phyloP scores from a whole-genome alignment of 2,329 filamentous ascomycete genomes.

The Fusarium fujikuroi region DNA sequence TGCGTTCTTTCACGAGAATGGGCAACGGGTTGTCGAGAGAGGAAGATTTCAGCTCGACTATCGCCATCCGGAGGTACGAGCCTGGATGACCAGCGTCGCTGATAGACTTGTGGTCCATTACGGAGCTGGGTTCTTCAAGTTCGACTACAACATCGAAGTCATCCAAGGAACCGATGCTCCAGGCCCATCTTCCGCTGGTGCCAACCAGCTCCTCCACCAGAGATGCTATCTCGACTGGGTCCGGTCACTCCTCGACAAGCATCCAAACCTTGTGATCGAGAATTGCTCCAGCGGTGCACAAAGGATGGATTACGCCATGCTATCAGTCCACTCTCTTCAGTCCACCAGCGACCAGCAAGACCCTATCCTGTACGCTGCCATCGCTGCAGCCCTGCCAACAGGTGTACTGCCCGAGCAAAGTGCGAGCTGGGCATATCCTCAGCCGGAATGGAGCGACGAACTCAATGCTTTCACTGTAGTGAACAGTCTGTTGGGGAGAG shows the following conservation, averaged over 20 bases:
- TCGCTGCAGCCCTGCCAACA: slow-evolving; percentile 47
- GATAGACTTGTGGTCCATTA: slow-evolving; percentile 40
- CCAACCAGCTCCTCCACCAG: slow-evolving; percentile 46
- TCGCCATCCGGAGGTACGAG: slow-evolving; percentile 41
- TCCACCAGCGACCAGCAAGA: slow-evolving; percentile 52
- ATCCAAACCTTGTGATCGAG: slow-evolving; percentile 49
- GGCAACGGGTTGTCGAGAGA: slow-evolving; percentile 47
- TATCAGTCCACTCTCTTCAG: slow-evolving; percentile 47
- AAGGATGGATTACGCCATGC: slow-evolving; percentile 51
- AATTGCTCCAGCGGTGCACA: slow-evolving; percentile 49
- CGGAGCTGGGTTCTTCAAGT: slow-evolving; percentile 49
- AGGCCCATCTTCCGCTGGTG: slow-evolving; percentile 36
- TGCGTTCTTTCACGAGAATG: slow-evolving; percentile 48
- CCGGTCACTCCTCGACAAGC: slow-evolving; percentile 39
- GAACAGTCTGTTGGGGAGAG: slow-evolving; percentile 48
- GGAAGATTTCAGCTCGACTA: slow-evolving; percentile 50
- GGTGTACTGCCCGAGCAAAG: slow-evolving; percentile 51
- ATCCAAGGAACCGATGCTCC: slow-evolving; percentile 47
- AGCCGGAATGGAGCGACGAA: slow-evolving; percentile 49
- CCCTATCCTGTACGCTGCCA: slow-evolving; percentile 46
- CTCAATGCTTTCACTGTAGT: slow-evolving; percentile 49
- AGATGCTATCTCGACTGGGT: slow-evolving; percentile 50
- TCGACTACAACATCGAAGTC: slow-evolving; percentile 53
- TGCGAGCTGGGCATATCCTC: slow-evolving; percentile 51
- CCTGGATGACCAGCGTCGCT: slow-evolving; percentile 41